These are phyloP conservation scores for Epichloe gansuensis DNA, from an alignment of 2,329 filamentous ascomycete species.

Conservation along the genomic window DNA sequence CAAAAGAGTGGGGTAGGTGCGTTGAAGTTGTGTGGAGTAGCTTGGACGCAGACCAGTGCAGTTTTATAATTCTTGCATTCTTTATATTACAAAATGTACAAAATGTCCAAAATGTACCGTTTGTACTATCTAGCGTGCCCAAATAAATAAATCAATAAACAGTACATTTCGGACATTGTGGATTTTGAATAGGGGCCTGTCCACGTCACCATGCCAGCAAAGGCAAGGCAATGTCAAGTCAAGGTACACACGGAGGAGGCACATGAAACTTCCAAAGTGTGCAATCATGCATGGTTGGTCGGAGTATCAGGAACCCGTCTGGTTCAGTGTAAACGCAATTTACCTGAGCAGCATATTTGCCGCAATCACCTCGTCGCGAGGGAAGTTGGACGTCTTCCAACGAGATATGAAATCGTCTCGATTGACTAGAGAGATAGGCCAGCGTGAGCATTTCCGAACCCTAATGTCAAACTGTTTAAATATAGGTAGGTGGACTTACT, in stretches of 20 bases:
- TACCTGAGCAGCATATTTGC: slow-evolving; percentile 20
- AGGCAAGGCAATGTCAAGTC: too few relatives aligned
- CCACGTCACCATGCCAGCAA: too few relatives aligned
- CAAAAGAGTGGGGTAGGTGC: neutral
- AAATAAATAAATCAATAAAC: too few relatives aligned
- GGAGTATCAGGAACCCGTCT: neutral
- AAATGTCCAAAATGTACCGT: too few relatives aligned
- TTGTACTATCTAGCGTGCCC: too few relatives aligned
- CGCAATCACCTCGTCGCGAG: slow-evolving; percentile 31
- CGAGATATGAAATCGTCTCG: slow-evolving; percentile 71
- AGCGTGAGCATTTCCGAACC: neutral
- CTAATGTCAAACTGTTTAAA: neutral
- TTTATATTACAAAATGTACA: too few relatives aligned
- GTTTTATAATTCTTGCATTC: too few relatives aligned
- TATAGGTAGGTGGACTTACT: slow-evolving; percentile 41
- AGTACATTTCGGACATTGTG: too few relatives aligned
- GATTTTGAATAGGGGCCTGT: too few relatives aligned
- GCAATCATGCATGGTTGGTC: neutral
- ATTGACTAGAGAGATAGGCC: slow-evolving; percentile 41
- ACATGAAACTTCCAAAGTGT: neutral
- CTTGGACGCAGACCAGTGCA: too few relatives aligned
- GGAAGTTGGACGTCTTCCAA: slow-evolving; percentile 59
- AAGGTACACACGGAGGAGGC: too few relatives aligned
- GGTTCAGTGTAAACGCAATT: neutral
- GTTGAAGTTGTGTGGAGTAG: too few relatives aligned